Conservation (phyloP, 768 basidiomycete genomes). For the Suillus variegatus region DNA sequence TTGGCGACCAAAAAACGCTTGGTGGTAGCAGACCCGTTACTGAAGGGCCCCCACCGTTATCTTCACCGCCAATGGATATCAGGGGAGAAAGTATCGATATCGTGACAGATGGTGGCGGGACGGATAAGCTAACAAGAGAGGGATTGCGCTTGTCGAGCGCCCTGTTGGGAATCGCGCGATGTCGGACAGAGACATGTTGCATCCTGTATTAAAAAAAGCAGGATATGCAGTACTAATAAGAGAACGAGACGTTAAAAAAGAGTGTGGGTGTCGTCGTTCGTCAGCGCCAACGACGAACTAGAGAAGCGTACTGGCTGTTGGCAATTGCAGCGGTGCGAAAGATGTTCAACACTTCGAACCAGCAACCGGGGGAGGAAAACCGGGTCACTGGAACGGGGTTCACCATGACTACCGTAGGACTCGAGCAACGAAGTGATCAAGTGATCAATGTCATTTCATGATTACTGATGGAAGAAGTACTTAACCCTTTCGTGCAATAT, state of each 20-base stretch:
- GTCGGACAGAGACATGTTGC: constrained; percentile 13
- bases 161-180: constrained; percentile 15
- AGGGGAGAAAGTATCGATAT: constrained; percentile 43
- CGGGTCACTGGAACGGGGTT: background rate
- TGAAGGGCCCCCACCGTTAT: background rate
- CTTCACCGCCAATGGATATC: constrained; percentile 32
- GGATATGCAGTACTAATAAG: constrained; percentile 1
- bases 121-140: constrained; percentile 37
- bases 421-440: background rate
- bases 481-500: background rate
- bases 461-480: background rate
- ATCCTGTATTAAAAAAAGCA: constrained; percentile 14
- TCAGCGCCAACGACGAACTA: constrained; percentile 12
- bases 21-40: constrained; percentile 3
- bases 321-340: background rate
- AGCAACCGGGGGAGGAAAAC: background rate
- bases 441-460: background rate
- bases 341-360: background rate
- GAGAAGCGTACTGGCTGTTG: background rate
- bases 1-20: constrained; percentile 3
- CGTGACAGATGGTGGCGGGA: constrained; percentile 43
- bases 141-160: constrained; percentile 39
- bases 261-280: constrained; percentile 21
- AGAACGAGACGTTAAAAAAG: constrained; percentile 14
- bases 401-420: background rate